phyloP scores from a whole-genome alignment of 1,284 basidiomycete species.

The Sanghuangporus weigelae region DNA sequence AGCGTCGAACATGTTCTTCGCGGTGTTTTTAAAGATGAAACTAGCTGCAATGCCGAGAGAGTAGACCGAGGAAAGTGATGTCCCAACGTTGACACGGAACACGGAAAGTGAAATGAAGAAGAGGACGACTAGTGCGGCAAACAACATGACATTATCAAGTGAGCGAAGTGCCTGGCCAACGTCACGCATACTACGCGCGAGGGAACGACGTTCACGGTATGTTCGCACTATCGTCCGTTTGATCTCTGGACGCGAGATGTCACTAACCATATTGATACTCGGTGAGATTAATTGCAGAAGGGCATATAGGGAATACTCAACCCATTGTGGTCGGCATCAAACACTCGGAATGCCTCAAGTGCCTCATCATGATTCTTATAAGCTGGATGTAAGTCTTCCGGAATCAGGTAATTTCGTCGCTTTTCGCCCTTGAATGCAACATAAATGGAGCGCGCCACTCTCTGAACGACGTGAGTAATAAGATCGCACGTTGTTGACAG shows the following conservation, averaged over 20 bases:
- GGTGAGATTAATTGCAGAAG: neutral
- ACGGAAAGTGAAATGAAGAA: slow-evolving; percentile 71
- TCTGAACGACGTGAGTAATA: slow-evolving; percentile 27
- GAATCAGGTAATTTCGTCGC: slow-evolving; percentile 54
- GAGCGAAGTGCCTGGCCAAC: slow-evolving; percentile 59
- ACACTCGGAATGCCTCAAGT: slow-evolving; percentile 65
- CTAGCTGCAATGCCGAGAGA: slow-evolving; percentile 62
- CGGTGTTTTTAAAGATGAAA: slow-evolving; percentile 72
- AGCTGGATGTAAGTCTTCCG: slow-evolving; percentile 67
- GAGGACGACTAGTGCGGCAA: slow-evolving; percentile 56
- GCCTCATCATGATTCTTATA: slow-evolving; percentile 55
- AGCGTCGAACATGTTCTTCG: slow-evolving; percentile 66
- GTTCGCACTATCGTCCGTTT: slow-evolving; percentile 65
- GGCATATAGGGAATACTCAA: neutral
- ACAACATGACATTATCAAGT: slow-evolving; percentile 55
- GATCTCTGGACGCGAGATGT: slow-evolving; percentile 73
- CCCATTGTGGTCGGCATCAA: slow-evolving; percentile 73
- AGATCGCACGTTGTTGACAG: slow-evolving; percentile 20
- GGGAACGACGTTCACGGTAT: slow-evolving; percentile 71
- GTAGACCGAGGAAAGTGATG: slow-evolving; percentile 63
- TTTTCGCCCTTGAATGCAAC: slow-evolving; percentile 49
- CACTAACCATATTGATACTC: slow-evolving; percentile 25
- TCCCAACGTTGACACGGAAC: slow-evolving; percentile 58
- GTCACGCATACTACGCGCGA: slow-evolving; percentile 69
- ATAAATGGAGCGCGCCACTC: slow-evolving; percentile 68